Base-by-base conservation (phyloP, 768 basidiomycete species). In the Exidia glandulosa region DNA sequence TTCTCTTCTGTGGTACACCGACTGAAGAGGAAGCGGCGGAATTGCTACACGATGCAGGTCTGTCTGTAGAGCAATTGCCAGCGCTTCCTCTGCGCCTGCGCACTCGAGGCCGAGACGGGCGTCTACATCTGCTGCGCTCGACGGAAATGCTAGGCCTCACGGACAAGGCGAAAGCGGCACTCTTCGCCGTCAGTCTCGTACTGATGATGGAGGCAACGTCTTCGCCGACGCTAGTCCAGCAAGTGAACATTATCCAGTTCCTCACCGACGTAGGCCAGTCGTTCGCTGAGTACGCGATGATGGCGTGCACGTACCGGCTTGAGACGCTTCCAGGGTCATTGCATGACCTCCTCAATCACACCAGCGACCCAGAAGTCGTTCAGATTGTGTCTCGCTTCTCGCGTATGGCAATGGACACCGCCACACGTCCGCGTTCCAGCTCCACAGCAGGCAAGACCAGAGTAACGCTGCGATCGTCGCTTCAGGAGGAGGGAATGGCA, bases 1-100 rank as follows among this genome's bases (percentile, higher is more conserved):
- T 91, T 23, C 71, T 94, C 1, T 85, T 90, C 2, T 76, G 83
- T 36, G 85, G 86, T 30, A 81, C 84, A 3, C 50, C 14, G 27
- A 13, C 81, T 80, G 3, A 72, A 75, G 16, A 75, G 73, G 30
- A 72, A 81, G 10, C 87, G 86, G 66, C 77, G 80, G 73, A 72
- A 33, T 75, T 95, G 31, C 73, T 93, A 57, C 77, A 76, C 57
- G 85, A 88, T 34, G 84, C 84, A 54, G 75, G 79, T 32, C 75
- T 85, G 36, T 41, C 27, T 4, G 25, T 27, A 6, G 50, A 54
- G 25, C 27, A 54, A 14, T 54, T 23, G 50, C 16, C 30, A 27
- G 50, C 50, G 30, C 14, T 14, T 23, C 27, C 14, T 27, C 10
- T 14, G 30, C 50, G 50, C 14, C 50, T 27, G 25, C 50, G 14